These are phyloP conservation scores for Lichenothelia convexa DNA, from an alignment of 495 filamentous ascomycete genomes.

Conservation along the genomic window DNA sequence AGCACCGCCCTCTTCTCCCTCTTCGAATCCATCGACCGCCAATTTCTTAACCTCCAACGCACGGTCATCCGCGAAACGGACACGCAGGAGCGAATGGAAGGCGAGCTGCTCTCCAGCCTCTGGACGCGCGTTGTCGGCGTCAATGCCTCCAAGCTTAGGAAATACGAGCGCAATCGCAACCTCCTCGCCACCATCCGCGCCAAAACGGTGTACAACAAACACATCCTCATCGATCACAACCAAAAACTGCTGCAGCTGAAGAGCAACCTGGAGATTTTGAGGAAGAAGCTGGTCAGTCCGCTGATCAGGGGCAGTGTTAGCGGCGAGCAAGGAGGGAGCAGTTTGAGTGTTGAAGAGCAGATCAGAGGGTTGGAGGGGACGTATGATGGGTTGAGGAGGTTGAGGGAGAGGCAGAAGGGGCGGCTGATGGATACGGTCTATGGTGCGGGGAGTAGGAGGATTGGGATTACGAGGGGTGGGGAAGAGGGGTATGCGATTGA, in stretches of 20 bases:
- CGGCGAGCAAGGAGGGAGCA: conserved; percentile 41
- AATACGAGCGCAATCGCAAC: conserved; percentile 73
- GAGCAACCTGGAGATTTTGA: conserved; percentile 56
- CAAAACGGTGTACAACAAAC: conserved; percentile 72
- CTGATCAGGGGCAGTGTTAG: conserved; percentile 47
- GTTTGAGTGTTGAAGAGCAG: conserved; percentile 62
- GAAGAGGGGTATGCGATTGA: not conserved
- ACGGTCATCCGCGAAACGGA: conserved; percentile 70
- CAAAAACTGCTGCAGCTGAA: conserved; percentile 60
- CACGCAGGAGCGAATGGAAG: conserved; percentile 57
- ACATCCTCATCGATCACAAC: conserved; percentile 66
- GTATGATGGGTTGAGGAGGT: conserved; percentile 42
- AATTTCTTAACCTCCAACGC: conserved; percentile 73
- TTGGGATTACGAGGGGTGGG: not conserved
- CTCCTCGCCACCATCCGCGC: conserved; percentile 54
- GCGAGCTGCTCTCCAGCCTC: conserved; percentile 60
- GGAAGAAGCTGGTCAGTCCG: conserved; percentile 62
- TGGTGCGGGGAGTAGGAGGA: conserved; percentile 31
- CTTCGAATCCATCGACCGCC: conserved; percentile 72
- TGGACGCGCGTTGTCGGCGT: conserved; percentile 72
- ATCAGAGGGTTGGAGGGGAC: conserved; percentile 64
- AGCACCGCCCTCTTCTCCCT: conserved; percentile 58
- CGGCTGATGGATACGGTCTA: conserved; percentile 69
- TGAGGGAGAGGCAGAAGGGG: conserved; percentile 60
- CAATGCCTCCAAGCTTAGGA: conserved; percentile 49